Conservation (phyloP, 192 early-diverging fungal species). For the Coemansia sp. region DNA sequence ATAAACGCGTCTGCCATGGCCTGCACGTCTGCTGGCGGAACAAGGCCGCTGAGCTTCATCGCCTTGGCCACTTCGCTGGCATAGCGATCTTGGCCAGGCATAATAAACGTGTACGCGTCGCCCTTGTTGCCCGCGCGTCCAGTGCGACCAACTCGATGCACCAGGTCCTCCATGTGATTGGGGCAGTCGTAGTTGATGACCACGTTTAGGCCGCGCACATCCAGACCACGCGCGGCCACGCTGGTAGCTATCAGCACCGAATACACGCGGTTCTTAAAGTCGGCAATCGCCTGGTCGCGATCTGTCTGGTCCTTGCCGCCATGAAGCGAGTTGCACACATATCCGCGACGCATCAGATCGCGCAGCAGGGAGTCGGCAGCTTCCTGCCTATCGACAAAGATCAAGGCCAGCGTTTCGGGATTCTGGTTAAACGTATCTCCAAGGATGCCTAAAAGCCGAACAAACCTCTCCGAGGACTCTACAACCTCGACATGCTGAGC, state of each 20-base stretch:
- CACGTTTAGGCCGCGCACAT: conserved; percentile 89
- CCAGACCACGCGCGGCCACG: conserved; percentile 92
- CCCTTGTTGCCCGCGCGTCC: conserved; percentile 98
- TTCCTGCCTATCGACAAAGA: conserved; percentile 97
- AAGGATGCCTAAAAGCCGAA: conserved; percentile 83
- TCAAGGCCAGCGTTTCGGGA: conserved; percentile 69
- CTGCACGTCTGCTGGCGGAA: conserved; percentile 76
- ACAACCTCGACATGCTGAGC: conserved; percentile 88
- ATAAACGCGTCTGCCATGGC: conserved; percentile 66
- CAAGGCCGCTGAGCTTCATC: conserved; percentile 71
- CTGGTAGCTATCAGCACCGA: conserved; percentile 95
- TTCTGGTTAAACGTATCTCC: conserved; percentile 77
- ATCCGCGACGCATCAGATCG: conserved; percentile 80
- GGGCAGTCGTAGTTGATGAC: conserved; percentile 98
- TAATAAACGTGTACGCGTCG: conserved; percentile 94
- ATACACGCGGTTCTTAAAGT: conserved; percentile 89
- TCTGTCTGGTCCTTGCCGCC: conserved; percentile 94
- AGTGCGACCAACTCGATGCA: conserved; percentile 96
- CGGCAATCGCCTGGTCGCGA: conserved; percentile 87
- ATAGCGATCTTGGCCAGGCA: conserved; percentile 90
- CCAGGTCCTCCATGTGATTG: conserved; percentile 98
- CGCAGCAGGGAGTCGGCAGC: conserved; percentile 87
- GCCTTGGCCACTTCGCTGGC: conserved; percentile 91
- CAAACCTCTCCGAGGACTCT: conserved; percentile 76
- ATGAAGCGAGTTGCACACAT: conserved; percentile 87